These are phyloP conservation scores for Diutina catenulata DNA, from an alignment of 1,139 yeast genomes.

Conservation along the genomic window DNA sequence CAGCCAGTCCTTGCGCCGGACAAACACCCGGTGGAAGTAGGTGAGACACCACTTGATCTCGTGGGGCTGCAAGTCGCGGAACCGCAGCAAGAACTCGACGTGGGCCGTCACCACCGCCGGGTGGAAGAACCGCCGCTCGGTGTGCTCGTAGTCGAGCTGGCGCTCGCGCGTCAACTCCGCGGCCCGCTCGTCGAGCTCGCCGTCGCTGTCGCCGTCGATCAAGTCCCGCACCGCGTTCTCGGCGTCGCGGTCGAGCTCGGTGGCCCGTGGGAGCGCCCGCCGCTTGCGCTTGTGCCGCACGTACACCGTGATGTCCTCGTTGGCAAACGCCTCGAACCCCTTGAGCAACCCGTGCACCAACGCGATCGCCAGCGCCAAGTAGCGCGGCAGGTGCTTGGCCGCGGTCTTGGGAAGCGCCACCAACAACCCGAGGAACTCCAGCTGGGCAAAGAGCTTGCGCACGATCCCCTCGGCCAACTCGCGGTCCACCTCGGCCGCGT, in stretches of 20 bases:
- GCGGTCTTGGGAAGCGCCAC: slow-evolving; percentile 57
- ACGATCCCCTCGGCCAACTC: slow-evolving; percentile 39
- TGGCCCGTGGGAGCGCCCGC: slow-evolving; percentile 14
- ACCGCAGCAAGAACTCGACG: slow-evolving; percentile 39
- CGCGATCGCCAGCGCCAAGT: slow-evolving; percentile 51
- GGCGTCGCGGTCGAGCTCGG: slow-evolving; percentile 9
- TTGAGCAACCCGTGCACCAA: slow-evolving; percentile 57
- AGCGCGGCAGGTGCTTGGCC: slow-evolving; percentile 51
- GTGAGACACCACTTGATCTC: slow-evolving; percentile 56
- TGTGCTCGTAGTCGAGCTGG: slow-evolving; percentile 35
- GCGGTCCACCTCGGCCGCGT: slow-evolving; percentile 25
- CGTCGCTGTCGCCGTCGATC: slow-evolving; percentile 25
- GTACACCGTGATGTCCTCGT: slow-evolving; percentile 46
- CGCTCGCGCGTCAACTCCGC: slow-evolving; percentile 28
- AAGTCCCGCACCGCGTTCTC: slow-evolving; percentile 12
- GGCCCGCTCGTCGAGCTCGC: slow-evolving; percentile 32
- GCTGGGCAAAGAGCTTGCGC: slow-evolving; percentile 47
- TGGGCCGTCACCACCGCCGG: slow-evolving; percentile 38
- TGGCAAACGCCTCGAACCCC: slow-evolving; percentile 55
- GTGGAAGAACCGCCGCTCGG: slow-evolving; percentile 31
- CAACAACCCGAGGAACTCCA: slow-evolving; percentile 48
- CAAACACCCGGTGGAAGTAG: slow-evolving; percentile 64
- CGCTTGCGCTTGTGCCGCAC: slow-evolving; percentile 34
- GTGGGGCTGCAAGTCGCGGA: slow-evolving; percentile 46
- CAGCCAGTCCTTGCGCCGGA: slow-evolving; percentile 45